Evolutionary conservation across 2,329 filamentous ascomycete species (phyloP), one percentile per base, ranked within the genome.

Genomic region (Rutstroemia sp.): DNA sequence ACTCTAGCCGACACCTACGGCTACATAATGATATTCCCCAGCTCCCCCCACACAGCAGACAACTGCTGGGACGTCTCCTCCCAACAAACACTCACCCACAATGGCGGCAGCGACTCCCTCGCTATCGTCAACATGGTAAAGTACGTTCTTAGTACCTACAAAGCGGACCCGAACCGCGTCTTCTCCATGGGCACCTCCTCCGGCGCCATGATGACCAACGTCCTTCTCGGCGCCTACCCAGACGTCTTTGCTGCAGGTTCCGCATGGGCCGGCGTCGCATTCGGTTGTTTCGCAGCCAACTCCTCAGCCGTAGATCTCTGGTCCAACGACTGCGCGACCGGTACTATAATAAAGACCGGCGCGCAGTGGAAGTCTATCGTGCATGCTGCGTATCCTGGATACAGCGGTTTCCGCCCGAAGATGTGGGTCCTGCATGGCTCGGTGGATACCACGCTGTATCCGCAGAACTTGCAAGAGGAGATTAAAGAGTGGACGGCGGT

Each of bases 1-100:
- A 71, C 72, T 1, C 71, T 81, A 10, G 78, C 82, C 4, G 77
- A 79, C 59, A 64, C 72, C 46, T 73, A 81, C 54, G 81, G 80
- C 25, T 83, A 80, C 68, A 82, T 86, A 52, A 75, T 80, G 59
- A 79, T 85, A 65, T 85, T 81, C 67, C 80, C 80, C 1, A 73
- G 76, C 59, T 77, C 75, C 1, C 77, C 78, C 0, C 19, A 52
- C 5, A 77, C 80, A 62, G 67, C 67, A n/a, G 79, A 72, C 12
- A 70, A 69, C 61, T 85, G 81, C 71, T 85, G 80, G 80, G 82
- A 85, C 60, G 81, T 84, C 1, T 76, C 77, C 9, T 79, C 76
- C 21, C 71, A 70, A 23, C 70, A 54, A 9, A 54, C 59, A 0
- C 72, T 85, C 2, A 78, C 74, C 3, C 81, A 81, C 62, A 73